Percentiles rank a stretch among this genome's conserved stretches.
Conservation (phyloP, 805 yeast species). For the Kuraishia piskuri region DNA sequence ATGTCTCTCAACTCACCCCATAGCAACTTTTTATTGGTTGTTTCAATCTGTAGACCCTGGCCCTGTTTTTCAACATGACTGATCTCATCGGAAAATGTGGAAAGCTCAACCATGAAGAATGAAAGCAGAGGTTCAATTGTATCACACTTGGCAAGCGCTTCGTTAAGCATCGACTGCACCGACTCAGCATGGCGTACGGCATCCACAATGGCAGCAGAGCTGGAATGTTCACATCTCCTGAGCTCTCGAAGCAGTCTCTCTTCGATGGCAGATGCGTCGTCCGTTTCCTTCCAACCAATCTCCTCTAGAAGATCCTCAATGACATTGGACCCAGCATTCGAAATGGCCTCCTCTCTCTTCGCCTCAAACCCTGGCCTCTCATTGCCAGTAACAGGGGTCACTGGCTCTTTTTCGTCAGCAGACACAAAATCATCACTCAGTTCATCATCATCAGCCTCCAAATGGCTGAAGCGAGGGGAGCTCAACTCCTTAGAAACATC, state of each 20-base stretch:
- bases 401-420: slow-evolving; percentile 1
- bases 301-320: slow-evolving; percentile 67
- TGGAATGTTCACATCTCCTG: slow-evolving; percentile 51
- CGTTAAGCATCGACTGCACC: slow-evolving; percentile 31
- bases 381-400: neutral
- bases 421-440: neutral
- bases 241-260: slow-evolving; percentile 51
- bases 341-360: neutral
- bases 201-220: slow-evolving; percentile 46
- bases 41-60: slow-evolving; percentile 74
- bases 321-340: slow-evolving; percentile 8
- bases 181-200: slow-evolving; percentile 26
- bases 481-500: slow-evolving; percentile 5
- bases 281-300: slow-evolving; percentile 66
- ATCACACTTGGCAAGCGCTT: slow-evolving; percentile 44
- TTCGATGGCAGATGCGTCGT: slow-evolving; percentile 51
- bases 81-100: slow-evolving; percentile 60
- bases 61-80: slow-evolving; percentile 65
- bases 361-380: neutral
- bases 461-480: neutral
- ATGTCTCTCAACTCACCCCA: slow-evolving; percentile 64
- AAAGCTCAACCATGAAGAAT: slow-evolving; percentile 50
- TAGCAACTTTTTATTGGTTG: slow-evolving; percentile 71
- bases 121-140: slow-evolving; percentile 45
- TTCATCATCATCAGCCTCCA: neutral